phyloP scores from a whole-genome alignment of 225 moss, liverwort and hornwort genomes.

The Climacium dendroides region DNA sequence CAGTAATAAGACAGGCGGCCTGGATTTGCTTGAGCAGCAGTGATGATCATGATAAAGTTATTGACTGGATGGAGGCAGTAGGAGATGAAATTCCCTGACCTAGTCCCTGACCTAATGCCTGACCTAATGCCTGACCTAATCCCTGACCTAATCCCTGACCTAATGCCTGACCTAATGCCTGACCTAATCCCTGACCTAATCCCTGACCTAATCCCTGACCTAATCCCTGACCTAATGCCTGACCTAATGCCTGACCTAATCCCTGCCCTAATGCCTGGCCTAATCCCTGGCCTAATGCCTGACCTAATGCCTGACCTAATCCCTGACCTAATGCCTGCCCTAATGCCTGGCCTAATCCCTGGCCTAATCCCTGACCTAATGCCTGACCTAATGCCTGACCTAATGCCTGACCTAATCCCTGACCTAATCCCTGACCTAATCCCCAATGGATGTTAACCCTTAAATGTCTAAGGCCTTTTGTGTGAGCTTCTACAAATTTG shows the following conservation, averaged over 20 bases:
- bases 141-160: background rate
- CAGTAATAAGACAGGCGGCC: background rate
- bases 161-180: fast-evolving
- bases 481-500: too few relatives aligned
- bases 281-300: too few relatives aligned
- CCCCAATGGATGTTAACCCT: too few relatives aligned
- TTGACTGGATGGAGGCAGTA: too few relatives aligned
- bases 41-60: background rate
- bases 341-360: too few relatives aligned
- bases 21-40: background rate
- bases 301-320: too few relatives aligned
- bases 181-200: background rate
- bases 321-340: too few relatives aligned
- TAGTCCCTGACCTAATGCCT: too few relatives aligned
- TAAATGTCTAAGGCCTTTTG: too few relatives aligned
- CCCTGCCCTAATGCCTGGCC: too few relatives aligned
- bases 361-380: too few relatives aligned
- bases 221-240: background rate
- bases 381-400: background rate
- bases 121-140: background rate
- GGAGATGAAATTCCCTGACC: background rate
- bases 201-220: background rate
- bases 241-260: background rate
- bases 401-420: background rate
- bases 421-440: background rate